Evolutionary conservation across 2,329 filamentous ascomycete species (phyloP), one percentile per base, ranked within the genome.

Genomic region (Falciphora oryzae): DNA sequence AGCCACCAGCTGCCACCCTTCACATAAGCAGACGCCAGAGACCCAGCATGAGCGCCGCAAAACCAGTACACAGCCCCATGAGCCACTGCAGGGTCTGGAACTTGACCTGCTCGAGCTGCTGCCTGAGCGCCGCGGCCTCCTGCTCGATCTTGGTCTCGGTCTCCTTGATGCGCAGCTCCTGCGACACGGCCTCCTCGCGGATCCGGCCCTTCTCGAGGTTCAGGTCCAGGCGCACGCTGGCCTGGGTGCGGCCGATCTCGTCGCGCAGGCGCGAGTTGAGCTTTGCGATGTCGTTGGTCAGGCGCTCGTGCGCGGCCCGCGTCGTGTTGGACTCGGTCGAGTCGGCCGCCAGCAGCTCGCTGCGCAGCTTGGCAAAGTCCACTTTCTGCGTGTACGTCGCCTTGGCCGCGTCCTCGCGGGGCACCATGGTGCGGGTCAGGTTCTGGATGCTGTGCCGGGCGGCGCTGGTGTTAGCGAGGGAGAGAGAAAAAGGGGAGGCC

Each of bases 121-220:
- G 95, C 69, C 92, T 83, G 73, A 99, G 76, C 38, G 90, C 90
- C 57, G 94, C 94, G 64, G 95, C 93, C 81, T 98, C 95, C 79
- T 98, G 94, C 81, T 99, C 95, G 72, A 99, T 98, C 78, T 96
- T 89, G 65, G 93, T 97, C 80, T 99, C 95, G 16, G 95, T 98
- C 84, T 99, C 95, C 81, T 97, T 97, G 73, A 99, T 92, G 81
- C 97, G 96, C 78, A 99, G 87, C 77, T 99, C 95, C 79, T 98
- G 95, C 65, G 91, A 90, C 69, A 97, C 96, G 25, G 93, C 93
- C 81, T 99, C 95, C 78, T 99, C 95, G 67, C 95, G 83, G 70
- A 98, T 99, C 67, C 95, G 85, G 18, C 95, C 95, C 80, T 99
- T 99, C 74, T 99, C 95, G 59, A 99, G 80, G 77, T 98, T 99